Base-by-base conservation (phyloP, 2,329 filamentous ascomycete species). In the Neonectria hederae region DNA sequence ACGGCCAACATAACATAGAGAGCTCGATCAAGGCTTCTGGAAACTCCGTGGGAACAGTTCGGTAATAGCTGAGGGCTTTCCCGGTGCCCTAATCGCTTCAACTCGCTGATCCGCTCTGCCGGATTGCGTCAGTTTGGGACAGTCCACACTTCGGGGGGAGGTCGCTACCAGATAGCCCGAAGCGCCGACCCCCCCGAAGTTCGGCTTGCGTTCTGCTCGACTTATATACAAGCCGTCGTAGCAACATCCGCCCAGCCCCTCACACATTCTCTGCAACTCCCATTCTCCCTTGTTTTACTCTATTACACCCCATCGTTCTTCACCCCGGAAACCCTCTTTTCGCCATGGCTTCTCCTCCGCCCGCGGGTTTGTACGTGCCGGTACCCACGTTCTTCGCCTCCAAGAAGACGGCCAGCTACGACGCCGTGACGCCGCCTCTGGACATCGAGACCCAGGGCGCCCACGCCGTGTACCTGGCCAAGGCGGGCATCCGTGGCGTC, bases 381-480 rank as follows among this genome's bases (percentile, higher is more conserved):
- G 83, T 89, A 46, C 88, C 88, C 6, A 90, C 89, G 54, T 90
- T 91, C 81, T 90, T 89, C 80, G 83, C 68, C 42, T 61, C 71
- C 30, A 83, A 77, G 70, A 81, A 73, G 52, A 72, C 81, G 5
- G 74, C 82, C 30, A 74, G 79, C 52, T 83, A 82, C 63, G 77
- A 82, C 51, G 69, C 81, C 7, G 75, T 83, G 49, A 81, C 84
- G 51, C 79, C 86, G 26, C 80, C 83, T 7, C 79, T 90, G 54
- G 88, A 91, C 70, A 77, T 88, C 63, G 79, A 84, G 51, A 83
- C 87, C 1, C 89, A 91, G 72, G 80, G 82, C 24, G 79, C 82
- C 28, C 88, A 90, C 80, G 83, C 83, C 10, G 73, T 90, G 7
- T 88, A 87, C 73, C 84, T 90, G 40, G 87, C 87, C 40, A 81